phyloP scores from a whole-genome alignment of 768 basidiomycete genomes.

The Amanita muscaria region DNA sequence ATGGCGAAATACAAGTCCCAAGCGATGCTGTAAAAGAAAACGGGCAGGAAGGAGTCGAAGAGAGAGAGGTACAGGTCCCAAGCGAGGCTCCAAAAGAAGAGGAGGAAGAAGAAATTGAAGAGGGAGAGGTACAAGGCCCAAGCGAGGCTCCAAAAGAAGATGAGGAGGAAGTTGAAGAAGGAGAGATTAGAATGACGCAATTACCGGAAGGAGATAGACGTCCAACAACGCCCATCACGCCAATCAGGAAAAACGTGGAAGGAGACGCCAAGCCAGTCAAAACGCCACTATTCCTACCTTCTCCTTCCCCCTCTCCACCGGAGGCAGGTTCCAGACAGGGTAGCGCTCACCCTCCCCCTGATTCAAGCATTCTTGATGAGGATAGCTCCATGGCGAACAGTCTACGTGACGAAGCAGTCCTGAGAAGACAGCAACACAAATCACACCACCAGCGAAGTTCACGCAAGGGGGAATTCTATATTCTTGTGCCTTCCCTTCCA shows the following conservation, averaged over 20 bases:
- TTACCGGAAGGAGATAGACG: too few relatives aligned
- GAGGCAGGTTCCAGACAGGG: not conserved
- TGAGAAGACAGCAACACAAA: not conserved
- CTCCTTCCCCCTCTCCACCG: constrained; percentile 3
- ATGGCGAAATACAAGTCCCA: not conserved
- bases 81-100: too few relatives aligned
- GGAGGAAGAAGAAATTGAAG: not conserved
- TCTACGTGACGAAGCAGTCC: not conserved
- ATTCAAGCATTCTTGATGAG: not conserved
- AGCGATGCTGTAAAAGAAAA: not conserved
- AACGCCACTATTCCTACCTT: constrained; percentile 7
- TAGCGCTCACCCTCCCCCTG: not conserved
- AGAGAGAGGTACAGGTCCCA: too few relatives aligned
- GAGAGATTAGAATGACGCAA: too few relatives aligned
- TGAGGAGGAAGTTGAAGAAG: not conserved
- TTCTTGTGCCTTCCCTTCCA: constrained; percentile 6
- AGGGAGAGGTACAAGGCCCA: not conserved
- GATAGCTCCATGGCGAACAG: not conserved
- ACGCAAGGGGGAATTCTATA: constrained; percentile 1
- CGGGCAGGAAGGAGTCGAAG: not conserved
- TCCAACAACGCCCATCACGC: not conserved
- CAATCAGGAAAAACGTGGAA: not conserved
- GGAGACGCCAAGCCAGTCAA: not conserved
- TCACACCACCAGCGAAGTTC: not conserved
- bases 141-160: not conserved